phyloP scores from a whole-genome alignment of 352 stramenopile genomes.

The Pythium monospermum region DNA sequence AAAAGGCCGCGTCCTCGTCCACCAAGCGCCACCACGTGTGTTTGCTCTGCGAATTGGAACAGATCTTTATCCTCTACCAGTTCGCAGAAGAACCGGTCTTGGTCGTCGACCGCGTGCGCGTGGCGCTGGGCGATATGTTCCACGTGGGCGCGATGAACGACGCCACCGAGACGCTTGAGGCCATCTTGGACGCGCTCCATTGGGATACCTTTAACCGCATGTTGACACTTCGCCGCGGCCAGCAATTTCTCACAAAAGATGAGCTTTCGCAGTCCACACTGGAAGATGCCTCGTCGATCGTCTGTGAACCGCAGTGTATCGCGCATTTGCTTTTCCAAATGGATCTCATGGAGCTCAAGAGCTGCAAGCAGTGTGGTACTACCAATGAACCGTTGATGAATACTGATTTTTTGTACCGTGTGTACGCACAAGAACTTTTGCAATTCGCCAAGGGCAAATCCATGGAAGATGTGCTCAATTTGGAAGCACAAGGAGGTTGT shows the following conservation, averaged over 20 bases:
- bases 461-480: conserved; percentile 50
- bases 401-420: conserved; percentile 78
- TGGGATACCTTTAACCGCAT: conserved; percentile 78
- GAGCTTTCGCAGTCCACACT: conserved; percentile 51
- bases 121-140: conserved; percentile 60
- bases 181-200: conserved; percentile 73
- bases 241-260: conserved; percentile 18
- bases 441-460: conserved; percentile 26
- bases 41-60: conserved; percentile 79
- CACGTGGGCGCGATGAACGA: conserved; percentile 82
- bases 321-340: conserved; percentile 82
- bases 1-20: not conserved
- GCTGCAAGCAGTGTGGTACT: conserved; percentile 50
- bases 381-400: conserved; percentile 78
- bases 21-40: conserved; percentile 23
- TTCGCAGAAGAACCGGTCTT: conserved; percentile 73
- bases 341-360: conserved; percentile 81
- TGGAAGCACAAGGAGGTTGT: conserved; percentile 42
- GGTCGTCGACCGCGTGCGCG: conserved; percentile 65
- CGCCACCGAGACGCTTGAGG: conserved; percentile 78
- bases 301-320: conserved; percentile 77
- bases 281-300: conserved; percentile 55
- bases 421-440: conserved; percentile 74
- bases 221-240: conserved; percentile 39
- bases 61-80: conserved; percentile 84